Evolutionary conservation across 2,329 filamentous ascomycete species (phyloP).

Genomic region (Diplocarpon rosae): DNA sequence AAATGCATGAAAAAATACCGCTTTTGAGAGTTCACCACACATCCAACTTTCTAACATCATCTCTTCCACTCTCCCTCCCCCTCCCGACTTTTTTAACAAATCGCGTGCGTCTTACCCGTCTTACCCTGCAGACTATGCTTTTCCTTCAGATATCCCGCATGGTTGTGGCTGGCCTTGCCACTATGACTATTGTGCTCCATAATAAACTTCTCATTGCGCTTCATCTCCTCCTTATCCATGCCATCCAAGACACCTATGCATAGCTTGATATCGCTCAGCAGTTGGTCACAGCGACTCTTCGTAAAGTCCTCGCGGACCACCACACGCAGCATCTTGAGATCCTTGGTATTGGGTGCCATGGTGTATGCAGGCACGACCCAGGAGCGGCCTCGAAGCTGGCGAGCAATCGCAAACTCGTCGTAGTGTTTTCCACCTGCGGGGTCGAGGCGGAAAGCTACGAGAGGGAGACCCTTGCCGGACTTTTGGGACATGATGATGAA

Average conservation of each 20-base stretch:
- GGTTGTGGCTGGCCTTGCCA: slow-evolving; percentile 39
- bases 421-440: slow-evolving; percentile 44
- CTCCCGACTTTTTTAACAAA: slow-evolving; percentile 45
- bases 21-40: too few relatives aligned
- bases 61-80: not conserved
- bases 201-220: slow-evolving; percentile 58
- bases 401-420: slow-evolving; percentile 70
- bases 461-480: slow-evolving; percentile 66
- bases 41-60: not conserved
- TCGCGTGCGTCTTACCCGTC: slow-evolving; percentile 77
- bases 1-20: too few relatives aligned
- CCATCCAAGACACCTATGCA: slow-evolving; percentile 59
- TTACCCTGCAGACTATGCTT: slow-evolving; percentile 82
- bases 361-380: slow-evolving; percentile 97
- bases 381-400: slow-evolving; percentile 73
- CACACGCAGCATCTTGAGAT: slow-evolving; percentile 82
- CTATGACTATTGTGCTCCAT: slow-evolving; percentile 41
- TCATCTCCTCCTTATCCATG: slow-evolving; percentile 62
- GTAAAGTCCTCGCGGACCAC: slow-evolving; percentile 91
- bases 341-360: slow-evolving; percentile 63
- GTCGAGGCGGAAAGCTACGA: slow-evolving; percentile 78
- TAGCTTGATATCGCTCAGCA: slow-evolving; percentile 70
- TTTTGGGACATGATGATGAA: slow-evolving; percentile 84
- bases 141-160: slow-evolving; percentile 52
- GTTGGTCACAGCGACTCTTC: slow-evolving; percentile 65